Base-by-base conservation (phyloP, 176 grass and related monocot species). In the Puya raimondii region DNA sequence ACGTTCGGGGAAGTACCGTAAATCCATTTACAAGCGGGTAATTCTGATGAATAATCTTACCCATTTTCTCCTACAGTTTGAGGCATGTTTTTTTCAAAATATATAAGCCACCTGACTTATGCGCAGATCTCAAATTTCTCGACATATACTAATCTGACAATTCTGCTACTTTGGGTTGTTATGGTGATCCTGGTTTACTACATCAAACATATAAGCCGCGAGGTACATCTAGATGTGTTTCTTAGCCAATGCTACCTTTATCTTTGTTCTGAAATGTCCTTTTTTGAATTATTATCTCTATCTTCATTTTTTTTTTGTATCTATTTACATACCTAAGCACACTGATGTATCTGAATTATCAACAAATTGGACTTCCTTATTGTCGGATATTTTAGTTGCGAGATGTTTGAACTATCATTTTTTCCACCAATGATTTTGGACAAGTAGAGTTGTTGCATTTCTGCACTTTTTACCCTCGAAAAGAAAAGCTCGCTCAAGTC, bases 81-180 rank as follows among this genome's bases (percentile, higher is more conserved):
- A 42, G 33, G 6, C 16, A 3, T 70, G 25, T 23, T 47, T 75
- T 15, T 0, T 13, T 78, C n/a, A 63, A 1, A 70, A 64, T 54
- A 14, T 64, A 0, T 61, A 23, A 20, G 51, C 5, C 26, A 27
- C 8, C 64, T 65, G 23, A 12, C 17, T 79, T 33, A 50, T 17
- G 50, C 75, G 69, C 85, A 99, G 94, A 93, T 99, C 74, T 99
- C 94, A 71, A 99, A 99, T 75, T 99, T 99, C 78, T 99, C 90
- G 12, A 99, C 94, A 2, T 93, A 77, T 77, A 90, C 79, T 22
- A 99, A 99, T 73, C 67, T 99, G 11, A 99, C 94, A 3, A 74
- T 91, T 77, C 1, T 99, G 72, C 75, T 99, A 20, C 85, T 99
- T 48, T 99, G 94, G 94, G 70, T 90, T 10, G 72, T 99, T 26